Conservation (phyloP, 2,329 filamentous ascomycete species). For the Tolypocladium album region DNA sequence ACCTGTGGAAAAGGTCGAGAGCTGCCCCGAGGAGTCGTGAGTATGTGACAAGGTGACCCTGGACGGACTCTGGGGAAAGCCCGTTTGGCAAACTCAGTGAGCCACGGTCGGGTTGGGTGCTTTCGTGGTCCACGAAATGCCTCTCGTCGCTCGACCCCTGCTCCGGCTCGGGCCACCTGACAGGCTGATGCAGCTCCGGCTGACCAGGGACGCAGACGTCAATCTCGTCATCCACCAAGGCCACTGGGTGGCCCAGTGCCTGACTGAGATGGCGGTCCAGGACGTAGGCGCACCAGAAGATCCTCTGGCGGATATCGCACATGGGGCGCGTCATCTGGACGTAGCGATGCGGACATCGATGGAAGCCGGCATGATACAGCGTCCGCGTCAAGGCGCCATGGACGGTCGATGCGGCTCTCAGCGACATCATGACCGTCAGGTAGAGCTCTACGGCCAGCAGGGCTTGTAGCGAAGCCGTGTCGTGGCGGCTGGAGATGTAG, state of each 20-base stretch:
- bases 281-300: slow-evolving; percentile 28
- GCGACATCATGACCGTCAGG: slow-evolving; percentile 33
- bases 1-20: neutral
- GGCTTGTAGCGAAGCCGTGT: slow-evolving; percentile 35
- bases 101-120: neutral
- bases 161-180: neutral
- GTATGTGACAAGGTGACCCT: neutral
- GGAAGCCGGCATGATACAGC: slow-evolving; percentile 37
- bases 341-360: slow-evolving; percentile 40
- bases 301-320: slow-evolving; percentile 25
- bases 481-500: slow-evolving; percentile 26
- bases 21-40: neutral
- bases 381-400: slow-evolving; percentile 34
- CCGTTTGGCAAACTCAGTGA: neutral
- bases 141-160: neutral
- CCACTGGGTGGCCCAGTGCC: slow-evolving; percentile 22
- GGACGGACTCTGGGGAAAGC: neutral
- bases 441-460: slow-evolving; percentile 36
- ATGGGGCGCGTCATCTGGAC: slow-evolving; percentile 24
- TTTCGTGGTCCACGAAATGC: neutral
- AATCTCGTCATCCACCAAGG: slow-evolving; percentile 23
- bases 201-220: slow-evolving; percentile 24
- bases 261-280: slow-evolving; percentile 25
- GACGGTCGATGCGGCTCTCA: slow-evolving; percentile 35
- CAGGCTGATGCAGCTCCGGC: slow-evolving; percentile 3